Evolutionary conservation across 1,284 basidiomycete genomes (phyloP).

Genomic region (Malassezia sp.): DNA sequence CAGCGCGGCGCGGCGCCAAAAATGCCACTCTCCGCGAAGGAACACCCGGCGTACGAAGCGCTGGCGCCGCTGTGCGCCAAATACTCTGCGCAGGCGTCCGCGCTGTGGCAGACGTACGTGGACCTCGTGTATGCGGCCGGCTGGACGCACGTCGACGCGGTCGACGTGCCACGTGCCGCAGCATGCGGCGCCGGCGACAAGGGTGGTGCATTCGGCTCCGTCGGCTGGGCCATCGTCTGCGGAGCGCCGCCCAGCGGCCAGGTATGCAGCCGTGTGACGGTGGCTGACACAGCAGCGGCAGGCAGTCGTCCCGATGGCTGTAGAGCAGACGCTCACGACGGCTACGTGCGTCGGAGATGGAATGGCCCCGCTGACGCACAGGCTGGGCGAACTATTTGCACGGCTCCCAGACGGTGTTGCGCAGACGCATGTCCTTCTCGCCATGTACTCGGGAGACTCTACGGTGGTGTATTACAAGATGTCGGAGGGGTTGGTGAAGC

Average conservation of each 20-base stretch:
- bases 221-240: slow-evolving; percentile 7
- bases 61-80: slow-evolving; percentile 18
- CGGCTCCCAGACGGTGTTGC: slow-evolving; percentile 14
- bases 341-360: slow-evolving; percentile 1
- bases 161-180: slow-evolving; percentile 7
- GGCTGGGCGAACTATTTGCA: slow-evolving; percentile 19
- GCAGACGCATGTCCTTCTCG: slow-evolving; percentile 26
- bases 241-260: slow-evolving; percentile 2
- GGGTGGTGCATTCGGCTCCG: slow-evolving; percentile 1
- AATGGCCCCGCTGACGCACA: slow-evolving; percentile 5
- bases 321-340: slow-evolving; percentile 12
- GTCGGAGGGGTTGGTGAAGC: slow-evolving; percentile 39
- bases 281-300: neutral
- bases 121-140: slow-evolving; percentile 40
- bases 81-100: slow-evolving; percentile 36
- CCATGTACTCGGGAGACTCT: slow-evolving; percentile 36
- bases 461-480: slow-evolving; percentile 42
- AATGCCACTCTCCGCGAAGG: too few species aligned
- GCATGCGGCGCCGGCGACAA: neutral
- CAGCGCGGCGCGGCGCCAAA: neutral
- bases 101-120: slow-evolving; percentile 41
- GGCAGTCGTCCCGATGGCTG: slow-evolving; percentile 9
- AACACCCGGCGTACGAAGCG: slow-evolving; percentile 19
- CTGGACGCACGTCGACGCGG: slow-evolving; percentile 28
- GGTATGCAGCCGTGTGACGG: neutral